Evolutionary conservation across 768 basidiomycete genomes (phyloP), one percentile per base, ranked within the genome.

Genomic region (Ramaria sp.): DNA sequence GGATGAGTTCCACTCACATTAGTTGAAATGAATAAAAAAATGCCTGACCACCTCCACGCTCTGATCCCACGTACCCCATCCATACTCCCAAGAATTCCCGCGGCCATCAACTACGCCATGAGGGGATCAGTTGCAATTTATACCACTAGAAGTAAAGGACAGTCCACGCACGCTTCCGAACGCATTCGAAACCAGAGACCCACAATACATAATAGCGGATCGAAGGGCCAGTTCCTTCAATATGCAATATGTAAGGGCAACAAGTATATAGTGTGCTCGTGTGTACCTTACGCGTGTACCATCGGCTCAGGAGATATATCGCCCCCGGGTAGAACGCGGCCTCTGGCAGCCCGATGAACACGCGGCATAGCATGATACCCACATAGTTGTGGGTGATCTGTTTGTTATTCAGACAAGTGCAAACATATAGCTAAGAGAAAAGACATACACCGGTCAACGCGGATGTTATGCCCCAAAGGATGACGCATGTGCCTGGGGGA

Each of bases 21-120:
- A 47, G 20, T 16, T 4, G 18, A 2, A 32, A 2, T 7, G 18
- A 37, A 18, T 22, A 50, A 20, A 32, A 37, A n/a, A 24, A 16
- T 12, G 15, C 3, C 70, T 56, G 56, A 80, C 81, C 79, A 88
- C 70, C 81, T 61, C 85, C 85, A 88, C 12, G 82, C 83, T 27
- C 79, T 63, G 39, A 84, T 79, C 1, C 84, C 85, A 3, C 76
- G 69, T 48, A 72, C 73, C 1, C 83, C 84, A 57, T 88, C 76
- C 84, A 88, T 83, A 41, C 71, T 74, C 1, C 72, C 69, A 15
- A 90, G 71, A 51, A 88, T 83, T 9, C 82, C 85, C n/a, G 85
- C 85, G 13, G 84, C 87, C 61, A 87, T 77, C 6, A 86, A 64
- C 78, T 84, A 56, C 18, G 38, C 5, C 48, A 54, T 36, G 18